Base-by-base conservation (phyloP, 2,329 filamentous ascomycete genomes). In the Diaporthe sp. region DNA sequence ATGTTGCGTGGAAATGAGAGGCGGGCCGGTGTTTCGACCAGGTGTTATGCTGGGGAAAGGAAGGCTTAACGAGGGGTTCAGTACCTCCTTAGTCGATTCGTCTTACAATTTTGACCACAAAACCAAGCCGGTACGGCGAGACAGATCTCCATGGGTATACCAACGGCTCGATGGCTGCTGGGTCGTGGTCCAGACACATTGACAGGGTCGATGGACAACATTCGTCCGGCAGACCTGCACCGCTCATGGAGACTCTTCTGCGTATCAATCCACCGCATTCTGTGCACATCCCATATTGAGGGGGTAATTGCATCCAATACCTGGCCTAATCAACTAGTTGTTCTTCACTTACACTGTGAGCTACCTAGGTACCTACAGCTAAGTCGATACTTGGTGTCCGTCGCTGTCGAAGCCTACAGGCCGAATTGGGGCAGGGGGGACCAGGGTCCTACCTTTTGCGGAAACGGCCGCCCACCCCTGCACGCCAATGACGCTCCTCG, bases 361-460 rank as follows among this genome's bases (percentile, higher is more conserved):
- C 53, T 31, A 34, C 34, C 34, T 34, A 34, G 34, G 31, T 34
- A 34, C 34, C 34, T 34, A 6, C 2, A 25, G 5, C 15, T 49
- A 49, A 49, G 19, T 31, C 8, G 28, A 25, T 42, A 25, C 58
- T 42, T 25, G n/a, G 3, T 42, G 37, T 44, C 37, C 12, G 39
- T 25, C 12, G n/a, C 3, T n/a, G 22, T 7, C 12, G 4, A 12
- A 34, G 17, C 28, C 7, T 5, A n/a, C 39, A 34, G 42, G 1
- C 62, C 5, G 51, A 22, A n/a, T 17, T 19, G n/a, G 15, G 22
- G 9, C n/a, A 19, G 34, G 65, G 13, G 8, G 34, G 49, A 55
- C 65, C 65, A 70, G 65, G 65, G 49, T 55, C 65, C 65, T 70
- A 3, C 65, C 65, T 15, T 39, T 28, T 55, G 25, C n/a, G 65